Percentiles rank a stretch among this genome's conserved stretches.
These are phyloP conservation scores for Nakazawaea populi DNA, from an alignment of 805 yeast species.

Conservation along the genomic window DNA sequence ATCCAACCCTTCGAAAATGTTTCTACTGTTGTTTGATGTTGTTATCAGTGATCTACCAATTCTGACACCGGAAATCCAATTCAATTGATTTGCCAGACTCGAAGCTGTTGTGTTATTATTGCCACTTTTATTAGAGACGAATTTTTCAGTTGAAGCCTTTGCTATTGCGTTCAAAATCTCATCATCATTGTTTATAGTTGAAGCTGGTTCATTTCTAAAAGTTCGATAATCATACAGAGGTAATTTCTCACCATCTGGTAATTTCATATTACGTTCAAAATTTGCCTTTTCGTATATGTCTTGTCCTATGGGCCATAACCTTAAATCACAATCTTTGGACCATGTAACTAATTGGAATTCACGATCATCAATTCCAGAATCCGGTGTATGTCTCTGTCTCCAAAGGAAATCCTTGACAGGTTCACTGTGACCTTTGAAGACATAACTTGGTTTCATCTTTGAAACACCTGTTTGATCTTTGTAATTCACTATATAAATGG, in stretches of 20 bases:
- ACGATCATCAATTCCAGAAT: constrained; percentile 50
- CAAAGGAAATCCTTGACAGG: constrained; percentile 86
- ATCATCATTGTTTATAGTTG: constrained; percentile 7
- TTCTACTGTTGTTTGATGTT: constrained; percentile 23
- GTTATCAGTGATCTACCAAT: constrained; percentile 50
- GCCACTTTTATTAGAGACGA: constrained; percentile 20
- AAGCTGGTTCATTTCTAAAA: constrained; percentile 45
- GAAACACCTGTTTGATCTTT: constrained; percentile 30
- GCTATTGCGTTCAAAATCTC: constrained; percentile 6
- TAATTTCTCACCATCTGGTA: constrained; percentile 26
- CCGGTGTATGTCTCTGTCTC: constrained; percentile 56
- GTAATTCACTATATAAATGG: constrained; percentile 49
- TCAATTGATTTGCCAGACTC: constrained; percentile 46
- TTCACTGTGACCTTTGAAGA: constrained; percentile 77
- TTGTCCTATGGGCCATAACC: constrained; percentile 69
- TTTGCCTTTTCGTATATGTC: constrained; percentile 40
- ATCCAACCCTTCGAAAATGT: constrained; percentile 11
- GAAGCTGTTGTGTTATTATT: constrained; percentile 18
- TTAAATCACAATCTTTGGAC: constrained; percentile 82
- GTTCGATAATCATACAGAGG: constrained; percentile 34
- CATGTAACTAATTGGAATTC: constrained; percentile 92
- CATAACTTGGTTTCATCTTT: constrained; percentile 44
- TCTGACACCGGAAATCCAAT: constrained; percentile 92
- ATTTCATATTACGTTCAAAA: constrained; percentile 31
- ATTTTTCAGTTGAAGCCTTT: constrained; percentile 11